Evolutionary conservation across 2,329 filamentous ascomycete species (phyloP).

Genomic region (Pseudogymnoascus sp.): DNA sequence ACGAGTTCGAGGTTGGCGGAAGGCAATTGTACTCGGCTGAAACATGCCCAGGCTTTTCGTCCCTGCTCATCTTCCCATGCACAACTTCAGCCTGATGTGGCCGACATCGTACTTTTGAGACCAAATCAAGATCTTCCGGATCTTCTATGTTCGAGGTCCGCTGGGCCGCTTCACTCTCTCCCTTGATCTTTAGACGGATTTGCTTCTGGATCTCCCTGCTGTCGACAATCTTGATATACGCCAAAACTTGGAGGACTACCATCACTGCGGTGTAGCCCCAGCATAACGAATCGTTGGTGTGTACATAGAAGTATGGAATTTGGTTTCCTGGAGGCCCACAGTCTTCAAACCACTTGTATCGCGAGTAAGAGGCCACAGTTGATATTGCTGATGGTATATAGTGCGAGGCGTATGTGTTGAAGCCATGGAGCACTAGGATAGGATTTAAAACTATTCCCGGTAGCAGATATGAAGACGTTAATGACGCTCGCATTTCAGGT

Average conservation of each 20-base stretch:
- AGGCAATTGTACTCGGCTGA: neutral
- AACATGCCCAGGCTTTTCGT: neutral
- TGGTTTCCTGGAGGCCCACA: conserved; percentile 25
- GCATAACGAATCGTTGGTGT: conserved; percentile 31
- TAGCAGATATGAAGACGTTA: conserved; percentile 26
- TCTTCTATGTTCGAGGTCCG: neutral
- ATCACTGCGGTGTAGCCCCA: conserved; percentile 33
- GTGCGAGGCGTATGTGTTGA: conserved; percentile 32
- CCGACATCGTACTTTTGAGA: neutral
- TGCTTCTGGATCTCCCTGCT: conserved; percentile 21
- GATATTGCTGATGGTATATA: conserved; percentile 24
- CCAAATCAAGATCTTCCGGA: neutral
- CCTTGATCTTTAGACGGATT: conserved; percentile 18
- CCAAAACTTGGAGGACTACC: conserved; percentile 30
- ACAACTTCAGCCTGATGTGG: neutral
- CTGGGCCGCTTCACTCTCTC: conserved; percentile 15
- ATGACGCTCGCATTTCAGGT: conserved; percentile 19
- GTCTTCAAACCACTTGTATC: conserved; percentile 24
- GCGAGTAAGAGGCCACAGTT: conserved; percentile 22
- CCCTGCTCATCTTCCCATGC: neutral
- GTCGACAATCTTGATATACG: conserved; percentile 26
- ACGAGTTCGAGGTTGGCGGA: neutral
- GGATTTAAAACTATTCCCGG: conserved; percentile 34
- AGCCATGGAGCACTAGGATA: conserved; percentile 31
- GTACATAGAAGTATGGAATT: conserved; percentile 30